Percentiles rank a stretch among this genome's conserved stretches.
These are phyloP conservation scores for Diutina mesorugosa DNA, from an alignment of 1,139 yeast genomes.

Conservation along the genomic window DNA sequence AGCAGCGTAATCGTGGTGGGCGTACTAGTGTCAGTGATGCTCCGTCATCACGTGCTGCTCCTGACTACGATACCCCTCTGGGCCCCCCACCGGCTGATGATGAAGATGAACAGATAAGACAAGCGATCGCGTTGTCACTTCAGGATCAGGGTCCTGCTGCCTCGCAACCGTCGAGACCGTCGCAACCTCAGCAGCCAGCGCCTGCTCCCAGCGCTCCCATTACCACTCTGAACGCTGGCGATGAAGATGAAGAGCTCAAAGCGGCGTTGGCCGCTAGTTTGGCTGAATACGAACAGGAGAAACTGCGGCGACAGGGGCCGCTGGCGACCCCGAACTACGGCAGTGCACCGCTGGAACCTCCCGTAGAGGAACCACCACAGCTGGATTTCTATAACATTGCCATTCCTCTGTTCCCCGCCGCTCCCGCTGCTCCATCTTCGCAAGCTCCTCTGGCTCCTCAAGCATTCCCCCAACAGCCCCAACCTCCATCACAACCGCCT, in stretches of 20 bases:
- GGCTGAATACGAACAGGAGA: constrained; percentile 28
- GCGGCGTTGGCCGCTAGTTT: constrained; percentile 95
- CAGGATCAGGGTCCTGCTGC: constrained; percentile 29
- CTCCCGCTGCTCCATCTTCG: background rate
- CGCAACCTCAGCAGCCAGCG: constrained; percentile 5
- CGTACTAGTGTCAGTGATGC: background rate
- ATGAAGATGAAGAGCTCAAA: constrained; percentile 73
- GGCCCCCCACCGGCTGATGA: constrained; percentile 11
- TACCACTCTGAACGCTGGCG: constrained; percentile 6
- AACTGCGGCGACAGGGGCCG: constrained; percentile 6
- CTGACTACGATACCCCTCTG: background rate
- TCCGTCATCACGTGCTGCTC: background rate
- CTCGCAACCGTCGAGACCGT: constrained; percentile 7
- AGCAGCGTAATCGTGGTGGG: constrained; percentile 3
- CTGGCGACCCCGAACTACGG: constrained; percentile 1
- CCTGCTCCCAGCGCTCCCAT: constrained; percentile 3
- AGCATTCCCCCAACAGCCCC: background rate
- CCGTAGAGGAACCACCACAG: background rate
- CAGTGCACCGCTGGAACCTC: constrained; percentile 7
- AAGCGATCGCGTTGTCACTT: constrained; percentile 70
- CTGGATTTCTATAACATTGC: background rate
- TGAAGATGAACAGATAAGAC: constrained; percentile 67
- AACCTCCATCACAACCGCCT: background rate
- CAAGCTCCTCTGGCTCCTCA: background rate
- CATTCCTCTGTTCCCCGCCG: background rate